These are phyloP conservation scores for Lachancea sp. DNA, from an alignment of 805 yeast species.

Conservation along the genomic window DNA sequence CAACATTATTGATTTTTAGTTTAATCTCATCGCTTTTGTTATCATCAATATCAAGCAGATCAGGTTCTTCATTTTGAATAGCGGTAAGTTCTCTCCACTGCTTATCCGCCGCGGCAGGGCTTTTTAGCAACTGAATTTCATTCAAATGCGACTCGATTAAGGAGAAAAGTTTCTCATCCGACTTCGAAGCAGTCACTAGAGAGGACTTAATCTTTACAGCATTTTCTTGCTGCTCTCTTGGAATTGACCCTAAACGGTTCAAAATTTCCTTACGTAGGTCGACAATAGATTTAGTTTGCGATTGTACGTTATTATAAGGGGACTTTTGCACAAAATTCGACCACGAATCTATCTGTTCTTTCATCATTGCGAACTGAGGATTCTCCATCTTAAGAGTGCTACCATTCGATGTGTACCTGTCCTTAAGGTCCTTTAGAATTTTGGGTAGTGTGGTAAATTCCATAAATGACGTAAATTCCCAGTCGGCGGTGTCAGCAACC, in stretches of 20 bases:
- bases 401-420: constrained; percentile 29
- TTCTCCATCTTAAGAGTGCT: constrained; percentile 14
- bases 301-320: constrained; percentile 23
- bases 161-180: constrained; percentile 50
- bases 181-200: constrained; percentile 51
- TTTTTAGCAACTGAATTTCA: constrained; percentile 40
- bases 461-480: constrained; percentile 69
- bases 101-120: constrained; percentile 39
- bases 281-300: constrained; percentile 35
- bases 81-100: constrained; percentile 30
- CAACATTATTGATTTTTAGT: constrained; percentile 43
- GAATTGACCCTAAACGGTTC: constrained; percentile 31
- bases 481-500: constrained; percentile 66
- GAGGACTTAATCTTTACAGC: constrained; percentile 52
- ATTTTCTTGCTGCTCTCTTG: constrained; percentile 47
- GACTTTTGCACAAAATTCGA: constrained; percentile 24
- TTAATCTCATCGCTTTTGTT: constrained; percentile 29
- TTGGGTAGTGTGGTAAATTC: constrained; percentile 76
- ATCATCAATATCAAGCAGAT: constrained; percentile 68
- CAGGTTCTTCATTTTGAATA: constrained; percentile 23
- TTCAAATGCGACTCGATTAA: constrained; percentile 38
- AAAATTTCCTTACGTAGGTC: constrained; percentile 31
- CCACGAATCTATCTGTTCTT: constrained; percentile 30
- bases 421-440: constrained; percentile 49
- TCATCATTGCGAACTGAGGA: constrained; percentile 25